Evolutionary conservation across 2,329 filamentous ascomycete genomes (phyloP).

Genomic region (Ceratocystis papillata): DNA sequence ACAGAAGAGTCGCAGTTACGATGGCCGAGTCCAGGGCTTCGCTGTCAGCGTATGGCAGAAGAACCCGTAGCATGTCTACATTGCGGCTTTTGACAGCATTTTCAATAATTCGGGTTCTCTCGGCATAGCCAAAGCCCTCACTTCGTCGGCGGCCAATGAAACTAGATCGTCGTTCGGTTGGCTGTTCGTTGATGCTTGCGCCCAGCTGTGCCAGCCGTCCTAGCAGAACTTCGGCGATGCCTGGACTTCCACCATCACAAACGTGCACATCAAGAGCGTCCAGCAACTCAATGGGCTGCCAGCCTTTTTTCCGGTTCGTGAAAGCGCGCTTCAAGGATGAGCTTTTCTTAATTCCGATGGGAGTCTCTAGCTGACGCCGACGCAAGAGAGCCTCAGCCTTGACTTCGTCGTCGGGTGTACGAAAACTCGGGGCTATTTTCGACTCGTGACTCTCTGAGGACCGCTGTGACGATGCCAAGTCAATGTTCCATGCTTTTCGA

Average conservation of each 20-base stretch:
- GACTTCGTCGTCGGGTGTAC: conserved; percentile 40
- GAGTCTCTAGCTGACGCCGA: conserved; percentile 32
- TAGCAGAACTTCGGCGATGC: conserved; percentile 47
- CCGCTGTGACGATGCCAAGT: conserved; percentile 13
- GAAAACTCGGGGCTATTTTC: conserved; percentile 34
- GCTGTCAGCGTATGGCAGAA: conserved; percentile 44
- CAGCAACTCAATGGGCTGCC: conserved; percentile 44
- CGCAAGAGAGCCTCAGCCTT: conserved; percentile 46
- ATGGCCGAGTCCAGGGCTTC: conserved; percentile 41
- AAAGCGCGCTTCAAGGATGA: conserved; percentile 34
- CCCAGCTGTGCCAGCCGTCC: conserved; percentile 40
- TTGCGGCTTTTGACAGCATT: conserved; percentile 42
- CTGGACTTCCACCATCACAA: conserved; percentile 40
- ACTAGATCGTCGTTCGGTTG: conserved; percentile 37
- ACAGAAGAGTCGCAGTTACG: conserved; percentile 38
- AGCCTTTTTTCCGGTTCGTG: conserved; percentile 40
- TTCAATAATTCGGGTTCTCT: conserved; percentile 42
- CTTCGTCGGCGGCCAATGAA: conserved; percentile 42
- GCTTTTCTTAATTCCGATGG: conserved; percentile 8
- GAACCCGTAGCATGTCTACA: conserved; percentile 43
- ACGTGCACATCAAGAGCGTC: conserved; percentile 42
- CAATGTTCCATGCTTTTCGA: conserved; percentile 42
- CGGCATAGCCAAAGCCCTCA: conserved; percentile 36
- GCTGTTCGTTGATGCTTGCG: conserved; percentile 39
- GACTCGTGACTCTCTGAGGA: conserved; percentile 30